Percentiles rank a stretch among this genome's conserved stretches.
Evolutionary conservation across 208 protist species (phyloP).

Genomic region (Wallacemonas sp.): DNA sequence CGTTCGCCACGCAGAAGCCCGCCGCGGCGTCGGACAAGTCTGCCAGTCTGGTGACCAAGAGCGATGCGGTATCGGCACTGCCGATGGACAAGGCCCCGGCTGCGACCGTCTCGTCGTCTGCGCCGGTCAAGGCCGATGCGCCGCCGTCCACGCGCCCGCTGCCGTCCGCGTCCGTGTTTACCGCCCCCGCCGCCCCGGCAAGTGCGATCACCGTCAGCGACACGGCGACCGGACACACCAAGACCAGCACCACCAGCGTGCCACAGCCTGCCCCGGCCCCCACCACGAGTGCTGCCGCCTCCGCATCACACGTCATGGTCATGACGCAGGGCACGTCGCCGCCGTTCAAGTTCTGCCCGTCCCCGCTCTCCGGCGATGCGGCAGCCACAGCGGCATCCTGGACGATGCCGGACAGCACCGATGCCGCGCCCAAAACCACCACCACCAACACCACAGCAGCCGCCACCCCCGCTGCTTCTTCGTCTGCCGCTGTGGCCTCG

Average conservation of each 20-base stretch:
- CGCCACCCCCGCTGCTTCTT: too few species aligned
- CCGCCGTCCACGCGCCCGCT: not conserved
- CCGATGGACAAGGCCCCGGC: not conserved
- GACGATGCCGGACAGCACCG: slow-evolving; percentile 5
- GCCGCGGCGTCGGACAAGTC: too few species aligned
- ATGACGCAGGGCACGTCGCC: slow-evolving; percentile 34
- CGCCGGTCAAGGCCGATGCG: not conserved
- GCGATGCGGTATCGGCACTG: not conserved
- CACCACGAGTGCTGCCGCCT: not conserved
- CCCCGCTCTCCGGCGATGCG: slow-evolving; percentile 1
- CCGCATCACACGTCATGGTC: slow-evolving; percentile 32
- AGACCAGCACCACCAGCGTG: not conserved
- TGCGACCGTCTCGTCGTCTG: not conserved
- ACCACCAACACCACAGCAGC: not conserved
- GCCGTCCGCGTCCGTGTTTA: not conserved
- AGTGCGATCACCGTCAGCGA: not conserved
- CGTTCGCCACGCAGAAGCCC: too few species aligned
- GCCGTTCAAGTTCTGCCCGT: slow-evolving; percentile 44
- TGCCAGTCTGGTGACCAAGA: not conserved
- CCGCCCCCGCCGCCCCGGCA: not conserved
- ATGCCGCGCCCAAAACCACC: not conserved
- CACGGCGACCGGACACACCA: not conserved
- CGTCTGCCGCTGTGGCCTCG: too few species aligned
- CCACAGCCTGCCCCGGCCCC: not conserved
- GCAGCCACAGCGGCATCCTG: not conserved